Base-by-base conservation (phyloP, 768 basidiomycete genomes). In the Russula compacta region DNA sequence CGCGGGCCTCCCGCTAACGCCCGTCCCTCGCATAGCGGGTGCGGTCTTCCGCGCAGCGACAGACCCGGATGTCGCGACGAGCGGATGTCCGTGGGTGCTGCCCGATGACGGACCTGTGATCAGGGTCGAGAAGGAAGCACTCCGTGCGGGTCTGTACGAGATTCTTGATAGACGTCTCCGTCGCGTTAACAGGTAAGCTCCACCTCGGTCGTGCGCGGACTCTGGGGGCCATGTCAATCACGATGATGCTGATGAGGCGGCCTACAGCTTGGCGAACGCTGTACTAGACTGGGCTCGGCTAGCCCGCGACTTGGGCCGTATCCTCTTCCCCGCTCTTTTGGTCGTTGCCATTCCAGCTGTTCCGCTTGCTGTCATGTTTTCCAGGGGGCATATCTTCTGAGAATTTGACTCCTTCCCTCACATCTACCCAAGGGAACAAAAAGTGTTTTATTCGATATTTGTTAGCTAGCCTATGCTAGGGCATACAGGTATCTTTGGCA, bases 41-140 rank as follows among this genome's bases (percentile, higher is more conserved):
- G 69, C 73, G 0, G 68, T 73, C 52, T 64, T 74, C 62, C 65
- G 62, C 40, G 71, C 71, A 2, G 65, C 72, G 47, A 65, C 64
- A 17, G 70, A 73, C 44, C 61, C 68, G 14, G 65, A 71, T 36
- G 35, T 36, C 8, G 46, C 60, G 39, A 70, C 71, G 42, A 69
- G 60, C 33, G 72, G 70, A 3, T 63, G 64, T 19, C 68, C 68
- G 17, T 73, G 68, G 63, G 66, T 71, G 21, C 61, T 73, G 8
- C 72, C 70, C 2, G 72, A 73, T 48, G 69, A 69, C 21, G 70
- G 71, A 7, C 61, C 58, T 6, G 66, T 69, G n/a, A 62, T 69
- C 38, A 65, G 69, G 6, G 49, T 73, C 1, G 68, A 67, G 46
- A 57, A 66, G 4, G 61, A 67, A 32, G 56, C 57, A 4, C 59